Base-by-base conservation (phyloP, 2,329 filamentous ascomycete species). In the Cordyceps javanica region DNA sequence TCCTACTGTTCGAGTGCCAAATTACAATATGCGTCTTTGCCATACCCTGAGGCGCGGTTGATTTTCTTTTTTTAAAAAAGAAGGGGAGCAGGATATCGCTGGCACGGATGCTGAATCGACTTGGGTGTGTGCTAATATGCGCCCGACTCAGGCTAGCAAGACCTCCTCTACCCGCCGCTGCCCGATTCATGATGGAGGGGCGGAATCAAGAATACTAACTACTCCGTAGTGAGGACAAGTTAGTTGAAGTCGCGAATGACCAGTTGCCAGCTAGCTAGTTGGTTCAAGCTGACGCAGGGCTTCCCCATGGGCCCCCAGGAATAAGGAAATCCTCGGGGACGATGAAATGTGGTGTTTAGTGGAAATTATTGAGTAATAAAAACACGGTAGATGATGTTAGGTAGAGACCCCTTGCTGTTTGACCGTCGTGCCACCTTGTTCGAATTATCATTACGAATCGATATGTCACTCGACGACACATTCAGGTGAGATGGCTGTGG, bases 361-460 rank as follows among this genome's bases (percentile, higher is more conserved):
- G 32, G 45, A 55, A 48, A 55, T 32, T n/a, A 55, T 55, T 55
- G 30, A 39, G 53, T 55, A 55, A 55, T 48, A 25, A n/a, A 48
- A 55, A 48, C 32, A 26, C 30, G 41, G 28, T n/a, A 55, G 26
- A 42, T n/a, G 26, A 32, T 23, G 14, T 36, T 19, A 25, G 30
- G 46, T n/a, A 11, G 21, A 10, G 4, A 6, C 16, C 21, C 38
- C 26, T n/a, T 53, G 19, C 13, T 21, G 23, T 8, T 13, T 41
- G n/a, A 53, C 5, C 25, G n/a, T 13, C 3, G 21, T 54, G 14
- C n/a, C n/a, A 30, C n/a, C 19, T 26, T 41, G 11, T 23, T 16
- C 21, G 21, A n/a, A 10, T 28, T 30, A n/a, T 34, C 30, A 34
- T 45, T 55, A 14, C 23, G 5, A 13, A 21, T 14, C 30, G 6